A percentile compares a stretch with the other conserved stretches of the same genome.
These are phyloP conservation scores for Colletotrichum acutatum DNA, from an alignment of 2,329 filamentous ascomycete genomes.

Conservation along the genomic window DNA sequence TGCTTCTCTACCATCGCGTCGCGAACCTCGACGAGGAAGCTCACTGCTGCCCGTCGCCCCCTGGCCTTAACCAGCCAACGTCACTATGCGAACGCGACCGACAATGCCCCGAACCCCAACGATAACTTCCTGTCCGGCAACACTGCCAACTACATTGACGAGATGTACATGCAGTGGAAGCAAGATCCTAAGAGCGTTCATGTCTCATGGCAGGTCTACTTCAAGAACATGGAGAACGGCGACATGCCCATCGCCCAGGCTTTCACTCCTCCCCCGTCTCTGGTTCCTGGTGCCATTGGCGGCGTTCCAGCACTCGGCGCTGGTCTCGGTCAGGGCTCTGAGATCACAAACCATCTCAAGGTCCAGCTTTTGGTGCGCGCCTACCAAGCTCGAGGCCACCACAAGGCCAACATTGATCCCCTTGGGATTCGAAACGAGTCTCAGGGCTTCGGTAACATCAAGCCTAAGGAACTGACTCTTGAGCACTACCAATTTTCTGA, in stretches of 20 bases:
- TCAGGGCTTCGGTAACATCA: slow-evolving; percentile 84
- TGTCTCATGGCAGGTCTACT: slow-evolving; percentile 99
- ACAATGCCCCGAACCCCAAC: slow-evolving; percentile 77
- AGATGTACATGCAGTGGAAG: slow-evolving; percentile 99
- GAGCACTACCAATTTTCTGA: slow-evolving; percentile 96
- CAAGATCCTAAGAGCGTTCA: slow-evolving; percentile 93
- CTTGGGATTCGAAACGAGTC: slow-evolving; percentile 91
- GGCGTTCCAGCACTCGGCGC: slow-evolving; percentile 80
- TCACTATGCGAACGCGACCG: slow-evolving; percentile 65
- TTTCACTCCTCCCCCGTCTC: slow-evolving; percentile 93
- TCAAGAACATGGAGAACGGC: slow-evolving; percentile 98
- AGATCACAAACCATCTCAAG: slow-evolving; percentile 96
- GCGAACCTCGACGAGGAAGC: slow-evolving; percentile 55
- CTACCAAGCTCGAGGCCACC: slow-evolving; percentile 97
- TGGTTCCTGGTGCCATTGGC: slow-evolving; percentile 84
- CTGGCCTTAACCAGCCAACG: slow-evolving; percentile 62
- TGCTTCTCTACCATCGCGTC: slow-evolving; percentile 54
- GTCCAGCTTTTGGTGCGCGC: slow-evolving; percentile 96
- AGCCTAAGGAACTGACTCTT: slow-evolving; percentile 91
- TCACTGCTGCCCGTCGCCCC: slow-evolving; percentile 60
- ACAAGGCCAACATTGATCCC: slow-evolving; percentile 98
- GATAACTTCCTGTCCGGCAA: slow-evolving; percentile 97
- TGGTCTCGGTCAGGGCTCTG: slow-evolving; percentile 74
- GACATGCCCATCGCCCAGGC: slow-evolving; percentile 98
- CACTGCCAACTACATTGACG: slow-evolving; percentile 98